Conservation (phyloP, 331 rosid species). For the Acacia pycnantha region DNA sequence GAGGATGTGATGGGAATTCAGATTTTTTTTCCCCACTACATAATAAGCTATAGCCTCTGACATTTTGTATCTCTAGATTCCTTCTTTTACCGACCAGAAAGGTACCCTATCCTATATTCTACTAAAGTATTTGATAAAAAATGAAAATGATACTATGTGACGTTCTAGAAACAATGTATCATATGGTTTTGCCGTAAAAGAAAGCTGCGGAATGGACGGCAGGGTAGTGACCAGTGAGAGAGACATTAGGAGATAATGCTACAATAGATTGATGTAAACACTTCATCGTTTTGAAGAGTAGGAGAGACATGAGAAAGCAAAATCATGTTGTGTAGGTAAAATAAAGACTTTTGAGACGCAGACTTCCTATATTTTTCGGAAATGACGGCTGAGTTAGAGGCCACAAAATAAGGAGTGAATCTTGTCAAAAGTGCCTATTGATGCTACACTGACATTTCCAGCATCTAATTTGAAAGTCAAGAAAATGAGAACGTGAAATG, state of each 20-base stretch:
- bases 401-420: background rate
- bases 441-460: background rate
- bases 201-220: background rate
- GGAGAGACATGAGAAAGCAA: background rate
- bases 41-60: background rate
- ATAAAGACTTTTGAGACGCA: background rate
- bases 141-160: background rate
- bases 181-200: background rate
- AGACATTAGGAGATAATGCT: background rate
- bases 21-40: background rate
- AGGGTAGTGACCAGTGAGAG: background rate
- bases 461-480: background rate
- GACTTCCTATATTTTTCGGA: background rate
- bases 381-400: background rate
- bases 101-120: background rate
- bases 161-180: background rate
- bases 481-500: background rate
- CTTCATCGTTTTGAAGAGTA: background rate
- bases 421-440: background rate
- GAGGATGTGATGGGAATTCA: background rate
- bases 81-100: background rate
- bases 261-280: background rate
- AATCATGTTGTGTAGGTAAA: background rate
- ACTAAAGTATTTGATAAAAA: background rate
- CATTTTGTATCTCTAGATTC: background rate